Evolutionary conservation across 345 rosid genomes (phyloP).

Genomic region (Capsella bursapastoris): DNA sequence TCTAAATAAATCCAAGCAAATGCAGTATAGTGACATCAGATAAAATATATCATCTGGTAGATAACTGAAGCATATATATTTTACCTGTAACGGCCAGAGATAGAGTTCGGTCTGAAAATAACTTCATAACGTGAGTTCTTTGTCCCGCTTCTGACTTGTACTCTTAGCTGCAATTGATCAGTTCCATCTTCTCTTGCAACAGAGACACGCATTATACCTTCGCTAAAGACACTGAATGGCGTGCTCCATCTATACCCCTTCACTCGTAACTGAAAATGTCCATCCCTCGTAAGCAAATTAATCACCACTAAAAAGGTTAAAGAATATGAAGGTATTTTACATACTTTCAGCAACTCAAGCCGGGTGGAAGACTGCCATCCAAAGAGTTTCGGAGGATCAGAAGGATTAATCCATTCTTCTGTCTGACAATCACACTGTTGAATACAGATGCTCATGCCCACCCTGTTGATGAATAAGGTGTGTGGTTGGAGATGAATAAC

Average conservation of each 20-base stretch:
- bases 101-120: slow-evolving; percentile 79
- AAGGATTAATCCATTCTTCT: slow-evolving; percentile 82
- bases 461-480: slow-evolving; percentile 81
- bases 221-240: slow-evolving; percentile 76
- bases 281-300: slow-evolving; percentile 28
- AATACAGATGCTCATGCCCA: slow-evolving; percentile 74
- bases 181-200: slow-evolving; percentile 61
- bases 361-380: slow-evolving; percentile 75
- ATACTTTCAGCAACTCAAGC: slow-evolving; percentile 78
- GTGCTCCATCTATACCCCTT: slow-evolving; percentile 88
- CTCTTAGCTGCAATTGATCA: slow-evolving; percentile 64
- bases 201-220: slow-evolving; percentile 77
- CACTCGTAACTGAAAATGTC: slow-evolving; percentile 63
- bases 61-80: slow-evolving; percentile 29
- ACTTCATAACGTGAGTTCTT: slow-evolving; percentile 91
- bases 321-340: slow-evolving; percentile 32
- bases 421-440: slow-evolving; percentile 84
- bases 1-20: slow-evolving; percentile 14
- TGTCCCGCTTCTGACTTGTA: slow-evolving; percentile 90
- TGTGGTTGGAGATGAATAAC: slow-evolving; percentile 93
- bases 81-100: slow-evolving; percentile 94
- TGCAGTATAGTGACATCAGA: slow-evolving; percentile 23
- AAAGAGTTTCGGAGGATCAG: slow-evolving; percentile 82
- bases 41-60: slow-evolving; percentile 22
- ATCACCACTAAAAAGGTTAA: slow-evolving; percentile 7